Evolutionary conservation across 2,329 filamentous ascomycete species (phyloP).

Genomic region (Trichoderma sp.): DNA sequence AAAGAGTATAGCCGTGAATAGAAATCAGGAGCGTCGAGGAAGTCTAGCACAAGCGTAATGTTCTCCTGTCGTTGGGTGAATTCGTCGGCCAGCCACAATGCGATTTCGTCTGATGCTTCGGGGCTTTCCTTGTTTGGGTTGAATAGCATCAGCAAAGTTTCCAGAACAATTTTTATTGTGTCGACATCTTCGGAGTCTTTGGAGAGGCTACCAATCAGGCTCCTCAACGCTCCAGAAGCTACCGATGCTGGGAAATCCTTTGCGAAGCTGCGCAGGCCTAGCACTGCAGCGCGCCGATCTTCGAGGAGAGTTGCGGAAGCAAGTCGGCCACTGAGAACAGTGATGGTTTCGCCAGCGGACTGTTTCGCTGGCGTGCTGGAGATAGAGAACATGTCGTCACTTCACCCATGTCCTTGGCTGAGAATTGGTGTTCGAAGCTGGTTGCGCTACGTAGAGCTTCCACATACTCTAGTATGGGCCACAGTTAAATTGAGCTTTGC

Average conservation of each 20-base stretch:
- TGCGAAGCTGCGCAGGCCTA: slow-evolving; percentile 91
- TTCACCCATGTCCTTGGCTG: slow-evolving; percentile 10
- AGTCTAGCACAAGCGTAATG: slow-evolving; percentile 83
- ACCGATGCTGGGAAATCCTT: slow-evolving; percentile 97
- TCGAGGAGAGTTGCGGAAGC: slow-evolving; percentile 89
- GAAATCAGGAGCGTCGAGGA: slow-evolving; percentile 84
- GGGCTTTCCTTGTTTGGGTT: slow-evolving; percentile 70
- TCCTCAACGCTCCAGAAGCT: slow-evolving; percentile 86
- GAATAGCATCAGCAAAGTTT: slow-evolving; percentile 95
- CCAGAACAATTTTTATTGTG: slow-evolving; percentile 90
- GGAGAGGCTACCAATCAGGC: slow-evolving; percentile 79
- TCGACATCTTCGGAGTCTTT: slow-evolving; percentile 95
- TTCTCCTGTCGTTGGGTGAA: slow-evolving; percentile 98
- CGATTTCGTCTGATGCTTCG: slow-evolving; percentile 95
- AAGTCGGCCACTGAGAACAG: slow-evolving; percentile 81
- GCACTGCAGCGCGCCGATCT: slow-evolving; percentile 88
- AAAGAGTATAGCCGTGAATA: slow-evolving; percentile 89
- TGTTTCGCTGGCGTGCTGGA: slow-evolving; percentile 84
- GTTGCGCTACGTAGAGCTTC: not conserved
- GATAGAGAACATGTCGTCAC: slow-evolving; percentile 60
- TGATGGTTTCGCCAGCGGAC: slow-evolving; percentile 93
- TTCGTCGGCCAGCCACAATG: slow-evolving; percentile 93
- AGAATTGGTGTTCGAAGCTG: not conserved
- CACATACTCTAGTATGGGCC: not conserved
- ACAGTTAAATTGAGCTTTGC: not conserved